Evolutionary conservation across 345 rosid species (phyloP), one percentile per base, ranked within the genome.

Genomic region (Draba incana): DNA sequence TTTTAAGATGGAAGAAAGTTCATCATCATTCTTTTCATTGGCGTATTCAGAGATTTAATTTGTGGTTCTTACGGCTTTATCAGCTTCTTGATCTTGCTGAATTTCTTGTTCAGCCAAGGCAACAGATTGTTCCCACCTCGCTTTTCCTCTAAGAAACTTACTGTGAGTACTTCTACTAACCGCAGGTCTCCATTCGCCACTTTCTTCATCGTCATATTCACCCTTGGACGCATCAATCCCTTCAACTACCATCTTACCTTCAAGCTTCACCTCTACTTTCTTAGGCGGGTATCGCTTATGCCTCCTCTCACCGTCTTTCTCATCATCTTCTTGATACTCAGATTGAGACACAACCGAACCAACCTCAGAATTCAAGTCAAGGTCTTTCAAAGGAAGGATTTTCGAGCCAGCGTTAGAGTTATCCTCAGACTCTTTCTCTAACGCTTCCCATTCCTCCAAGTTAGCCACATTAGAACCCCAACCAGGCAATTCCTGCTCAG

Each of bases 381-480:
- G 81, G 77, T 89, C 88, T 68, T 75, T 91, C 76, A 93, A 71
- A 3, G 98, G 95, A 64, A 91, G 91, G 70, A 94, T 91, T 77
- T 80, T 89, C 5, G 99, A 91, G 39, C 33, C 31, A 1, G 70
- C 2, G 37, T 83, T 81, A 0, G 75, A 16, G 6, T 75, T 85
- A 43, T 82, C 84, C 52, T 77, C 96, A 3, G 71, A n/a, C 68
- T 82, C 86, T 20, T 72, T 56, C 24, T 94, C 97, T 38, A 91
- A 57, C 0, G 95, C 96, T 60, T 94, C 98, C 99, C 98, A 94
- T 64, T 94, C 99, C 56, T 83, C 92, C 81, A 89, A 64, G 72
- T 94, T 89, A 73, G 96, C 78, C 44, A 94, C 98, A 83, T 91
- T 94, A 6, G 85, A 77, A 8, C 98, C 98, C 99, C 99, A 94